These are phyloP conservation scores for Corynespora cassiicola DNA, from an alignment of 2,329 filamentous ascomycete species.

Conservation along the genomic window DNA sequence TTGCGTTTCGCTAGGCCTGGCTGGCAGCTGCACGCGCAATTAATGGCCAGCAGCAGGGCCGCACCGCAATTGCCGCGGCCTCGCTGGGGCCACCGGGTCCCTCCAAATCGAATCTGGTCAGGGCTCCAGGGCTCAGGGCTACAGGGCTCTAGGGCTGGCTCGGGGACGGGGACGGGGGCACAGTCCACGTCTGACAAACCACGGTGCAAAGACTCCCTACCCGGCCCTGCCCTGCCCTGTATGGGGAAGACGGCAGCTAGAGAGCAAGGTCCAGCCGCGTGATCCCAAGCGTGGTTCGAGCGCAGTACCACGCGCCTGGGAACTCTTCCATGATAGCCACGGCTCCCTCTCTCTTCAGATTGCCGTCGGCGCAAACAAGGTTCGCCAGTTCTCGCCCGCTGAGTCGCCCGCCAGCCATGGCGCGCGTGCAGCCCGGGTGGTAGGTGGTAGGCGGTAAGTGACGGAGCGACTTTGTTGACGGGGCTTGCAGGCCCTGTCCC, in stretches of 20 bases:
- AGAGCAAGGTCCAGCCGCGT: constrained; percentile 17
- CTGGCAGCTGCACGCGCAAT: too few species aligned
- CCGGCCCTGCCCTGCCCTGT: constrained; percentile 9
- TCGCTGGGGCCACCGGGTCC: too few species aligned
- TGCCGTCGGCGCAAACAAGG: too few species aligned
- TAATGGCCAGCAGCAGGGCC: too few species aligned
- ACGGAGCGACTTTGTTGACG: constrained; percentile 7
- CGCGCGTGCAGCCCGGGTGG: too few species aligned
- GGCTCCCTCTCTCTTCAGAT: too few species aligned
- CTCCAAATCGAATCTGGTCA: too few species aligned
- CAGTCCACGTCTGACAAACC: constrained; percentile 10
- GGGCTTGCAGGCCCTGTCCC: constrained; percentile 17
- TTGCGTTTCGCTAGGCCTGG: constrained; percentile 1
- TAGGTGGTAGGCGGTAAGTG: constrained; percentile 2
- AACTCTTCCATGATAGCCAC: too few species aligned
- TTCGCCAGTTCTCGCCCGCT: too few species aligned
- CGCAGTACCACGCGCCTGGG: constrained; percentile 24
- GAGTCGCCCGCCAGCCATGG: too few species aligned
- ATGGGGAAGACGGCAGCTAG: constrained; percentile 24
- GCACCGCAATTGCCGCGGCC: constrained; percentile 11
- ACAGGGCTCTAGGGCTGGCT: too few species aligned
- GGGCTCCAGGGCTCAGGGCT: too few species aligned
- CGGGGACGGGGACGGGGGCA: background rate
- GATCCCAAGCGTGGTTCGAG: constrained; percentile 17
- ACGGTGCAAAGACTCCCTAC: constrained; percentile 13